Conservation (phyloP, 2,329 filamentous ascomycete genomes). For the Alternaria incomplexa region DNA sequence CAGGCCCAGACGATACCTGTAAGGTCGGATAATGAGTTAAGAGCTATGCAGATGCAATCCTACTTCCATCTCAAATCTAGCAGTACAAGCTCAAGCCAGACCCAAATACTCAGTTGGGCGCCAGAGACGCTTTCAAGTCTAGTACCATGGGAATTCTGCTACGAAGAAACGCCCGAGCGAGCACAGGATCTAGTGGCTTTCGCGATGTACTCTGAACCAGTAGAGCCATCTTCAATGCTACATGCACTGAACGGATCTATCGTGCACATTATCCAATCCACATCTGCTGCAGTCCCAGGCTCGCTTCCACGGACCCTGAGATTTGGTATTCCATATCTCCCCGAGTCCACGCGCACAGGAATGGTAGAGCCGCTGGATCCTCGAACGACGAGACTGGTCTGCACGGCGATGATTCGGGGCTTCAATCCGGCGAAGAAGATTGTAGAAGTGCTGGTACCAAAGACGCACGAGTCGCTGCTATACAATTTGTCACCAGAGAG, state of each 20-base stretch:
- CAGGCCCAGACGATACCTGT: conserved; percentile 50
- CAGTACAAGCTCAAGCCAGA: conserved; percentile 11
- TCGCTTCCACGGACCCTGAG: conserved; percentile 51
- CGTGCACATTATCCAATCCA: conserved; percentile 69
- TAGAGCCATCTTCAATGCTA: conserved; percentile 63
- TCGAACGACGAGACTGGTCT: conserved; percentile 63
- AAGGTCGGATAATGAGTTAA: conserved; percentile 68
- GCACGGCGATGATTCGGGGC: conserved; percentile 72
- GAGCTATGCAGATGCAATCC: conserved; percentile 78
- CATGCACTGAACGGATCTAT: conserved; percentile 75
- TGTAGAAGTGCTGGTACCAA: conserved; percentile 71
- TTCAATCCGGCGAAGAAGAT: conserved; percentile 63
- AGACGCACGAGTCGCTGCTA: conserved; percentile 44
- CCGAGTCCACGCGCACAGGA: conserved; percentile 53
- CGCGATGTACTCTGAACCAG: conserved; percentile 70
- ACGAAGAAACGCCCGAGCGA: conserved; percentile 57
- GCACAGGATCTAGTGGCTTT: conserved; percentile 65
- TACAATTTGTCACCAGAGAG: conserved; percentile 27
- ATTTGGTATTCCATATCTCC: conserved; percentile 68
- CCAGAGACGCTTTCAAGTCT: conserved; percentile 61
- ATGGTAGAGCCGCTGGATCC: conserved; percentile 62
- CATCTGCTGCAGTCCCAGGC: conserved; percentile 50
- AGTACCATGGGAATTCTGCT: conserved; percentile 68
- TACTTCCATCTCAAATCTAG: conserved; percentile 67
- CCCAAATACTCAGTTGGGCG: conserved; percentile 55